A percentile compares a stretch with the other conserved stretches of the same genome.
These are phyloP conservation scores for Annona squamosa DNA, from an alignment of 164 flowering plant genomes.

Conservation along the genomic window DNA sequence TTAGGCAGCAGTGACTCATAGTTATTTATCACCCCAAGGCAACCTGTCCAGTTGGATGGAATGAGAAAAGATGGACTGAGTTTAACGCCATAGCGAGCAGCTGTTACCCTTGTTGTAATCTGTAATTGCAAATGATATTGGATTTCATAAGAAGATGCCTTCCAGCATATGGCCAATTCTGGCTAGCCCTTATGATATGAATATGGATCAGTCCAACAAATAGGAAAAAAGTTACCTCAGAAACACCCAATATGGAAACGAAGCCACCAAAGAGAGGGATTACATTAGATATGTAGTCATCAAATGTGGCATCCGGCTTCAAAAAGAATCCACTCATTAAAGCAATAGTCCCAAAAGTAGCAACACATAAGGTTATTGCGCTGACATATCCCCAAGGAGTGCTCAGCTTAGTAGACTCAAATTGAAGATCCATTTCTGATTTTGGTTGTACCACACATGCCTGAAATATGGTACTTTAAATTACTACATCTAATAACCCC, in stretches of 20 bases:
- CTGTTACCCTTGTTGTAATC: slow-evolving; percentile 82
- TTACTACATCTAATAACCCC: too few relatives aligned
- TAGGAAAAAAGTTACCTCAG: slow-evolving; percentile 56
- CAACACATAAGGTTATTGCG: slow-evolving; percentile 58
- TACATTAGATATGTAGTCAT: slow-evolving; percentile 81
- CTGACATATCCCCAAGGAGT: slow-evolving; percentile 89
- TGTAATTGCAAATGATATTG: slow-evolving; percentile 23
- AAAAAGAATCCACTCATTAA: slow-evolving; percentile 87
- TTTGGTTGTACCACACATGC: slow-evolving; percentile 97
- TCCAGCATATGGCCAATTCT: background rate
- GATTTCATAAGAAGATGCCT: background rate
- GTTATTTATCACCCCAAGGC: slow-evolving; percentile 90
- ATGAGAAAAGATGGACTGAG: slow-evolving; percentile 93
- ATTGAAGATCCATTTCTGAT: slow-evolving; percentile 83
- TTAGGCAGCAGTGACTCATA: slow-evolving; percentile 88
- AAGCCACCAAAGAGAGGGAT: slow-evolving; percentile 91
- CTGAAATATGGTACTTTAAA: slow-evolving; percentile 22
- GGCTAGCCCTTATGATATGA: background rate
- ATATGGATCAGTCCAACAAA: too few relatives aligned
- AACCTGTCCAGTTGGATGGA: slow-evolving; percentile 98
- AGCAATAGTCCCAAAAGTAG: slow-evolving; percentile 89
- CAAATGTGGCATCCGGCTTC: slow-evolving; percentile 81
- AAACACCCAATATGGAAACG: slow-evolving; percentile 74
- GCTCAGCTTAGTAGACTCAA: slow-evolving; percentile 72
- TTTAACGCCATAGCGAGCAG: slow-evolving; percentile 79